phyloP scores from a whole-genome alignment of 1,139 yeast species.

The Petasospora rhodanensis region DNA sequence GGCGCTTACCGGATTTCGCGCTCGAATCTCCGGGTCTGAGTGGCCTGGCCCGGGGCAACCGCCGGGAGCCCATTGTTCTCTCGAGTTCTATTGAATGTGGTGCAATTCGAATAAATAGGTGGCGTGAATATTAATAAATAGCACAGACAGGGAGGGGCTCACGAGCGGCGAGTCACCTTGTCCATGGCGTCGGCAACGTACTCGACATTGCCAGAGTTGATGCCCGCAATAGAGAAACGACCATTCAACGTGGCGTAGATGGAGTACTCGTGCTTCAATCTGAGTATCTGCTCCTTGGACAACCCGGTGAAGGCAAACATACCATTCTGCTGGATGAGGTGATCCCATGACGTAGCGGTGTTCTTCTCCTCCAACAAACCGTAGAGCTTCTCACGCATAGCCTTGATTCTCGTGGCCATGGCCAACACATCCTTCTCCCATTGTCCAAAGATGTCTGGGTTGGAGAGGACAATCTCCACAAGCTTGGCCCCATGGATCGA shows the following conservation, averaged over 20 bases:
- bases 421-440: constrained; percentile 76
- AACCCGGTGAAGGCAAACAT: constrained; percentile 96
- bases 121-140: too few relatives aligned
- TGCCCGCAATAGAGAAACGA: constrained; percentile 87
- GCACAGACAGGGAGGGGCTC: too few relatives aligned
- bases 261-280: constrained; percentile 65
- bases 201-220: constrained; percentile 74
- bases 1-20: too few relatives aligned
- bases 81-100: too few relatives aligned
- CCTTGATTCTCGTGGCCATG: constrained; percentile 75
- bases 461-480: constrained; percentile 69
- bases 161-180: too few relatives aligned
- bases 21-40: too few relatives aligned
- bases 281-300: constrained; percentile 59
- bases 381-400: constrained; percentile 54
- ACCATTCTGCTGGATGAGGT: constrained; percentile 84
- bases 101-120: too few relatives aligned
- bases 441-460: constrained; percentile 55
- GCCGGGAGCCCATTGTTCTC: too few relatives aligned
- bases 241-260: constrained; percentile 88
- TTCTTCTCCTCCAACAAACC: constrained; percentile 53
- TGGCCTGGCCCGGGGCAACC: too few relatives aligned
- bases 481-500: constrained; percentile 92
- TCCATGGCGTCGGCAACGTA: constrained; percentile 76
- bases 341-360: constrained; percentile 63